These are phyloP conservation scores for Ustilago sp. DNA, from an alignment of 1,284 basidiomycete genomes.

Conservation along the genomic window DNA sequence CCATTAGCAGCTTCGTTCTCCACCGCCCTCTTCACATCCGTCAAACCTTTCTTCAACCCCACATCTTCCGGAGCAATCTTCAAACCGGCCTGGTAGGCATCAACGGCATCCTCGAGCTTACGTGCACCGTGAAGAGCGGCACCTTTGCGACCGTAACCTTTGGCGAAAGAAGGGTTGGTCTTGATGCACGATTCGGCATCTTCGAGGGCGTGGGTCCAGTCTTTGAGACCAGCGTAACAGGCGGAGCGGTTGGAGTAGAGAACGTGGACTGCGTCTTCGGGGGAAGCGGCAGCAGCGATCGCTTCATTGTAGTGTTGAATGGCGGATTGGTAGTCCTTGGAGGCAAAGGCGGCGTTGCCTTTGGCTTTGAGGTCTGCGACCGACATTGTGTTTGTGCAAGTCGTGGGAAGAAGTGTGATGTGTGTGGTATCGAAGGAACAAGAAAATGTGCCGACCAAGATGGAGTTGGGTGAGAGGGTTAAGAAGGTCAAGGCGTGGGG, in stretches of 20 bases:
- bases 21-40: conserved; percentile 69
- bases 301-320: conserved; percentile 66
- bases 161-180: conserved; percentile 85
- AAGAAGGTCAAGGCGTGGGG: background rate
- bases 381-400: conserved; percentile 47
- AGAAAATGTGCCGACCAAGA: background rate
- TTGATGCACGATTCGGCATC: conserved; percentile 86
- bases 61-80: conserved; percentile 82
- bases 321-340: conserved; percentile 65
- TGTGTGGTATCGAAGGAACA: background rate
- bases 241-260: conserved; percentile 94
- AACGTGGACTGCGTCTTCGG: conserved; percentile 75
- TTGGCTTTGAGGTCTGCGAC: conserved; percentile 68
- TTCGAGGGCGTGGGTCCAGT: conserved; percentile 81
- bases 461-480: background rate
- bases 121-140: conserved; percentile 90
- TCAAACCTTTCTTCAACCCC: conserved; percentile 84
- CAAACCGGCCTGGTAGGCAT: conserved; percentile 82
- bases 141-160: conserved; percentile 92
- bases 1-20: conserved; percentile 70
- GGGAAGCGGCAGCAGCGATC: conserved; percentile 64
- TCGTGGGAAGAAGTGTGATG: background rate
- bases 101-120: conserved; percentile 84
- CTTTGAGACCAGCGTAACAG: conserved; percentile 83
- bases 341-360: conserved; percentile 68